Base-by-base conservation (phyloP, 1,284 basidiomycete genomes). In the Ustilago sp. region DNA sequence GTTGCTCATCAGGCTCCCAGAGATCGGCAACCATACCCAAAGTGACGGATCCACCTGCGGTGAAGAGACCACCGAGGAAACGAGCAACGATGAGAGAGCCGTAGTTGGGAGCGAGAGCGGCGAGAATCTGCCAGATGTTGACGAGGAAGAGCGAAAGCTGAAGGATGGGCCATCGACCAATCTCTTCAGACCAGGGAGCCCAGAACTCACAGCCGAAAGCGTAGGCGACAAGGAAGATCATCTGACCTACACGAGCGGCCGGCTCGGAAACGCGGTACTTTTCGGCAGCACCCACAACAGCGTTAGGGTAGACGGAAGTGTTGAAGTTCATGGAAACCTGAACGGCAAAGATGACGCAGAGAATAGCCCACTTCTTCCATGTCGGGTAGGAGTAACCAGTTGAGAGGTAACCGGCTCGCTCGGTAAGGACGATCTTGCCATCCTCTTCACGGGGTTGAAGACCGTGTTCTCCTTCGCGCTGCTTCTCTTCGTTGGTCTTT, bases 21-120 rank as follows among this genome's bases (percentile, higher is more conserved):
- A 87, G 50, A 50, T 87, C 86, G n/a, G 86, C 86, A 17, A 85
- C 86, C 83, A 88, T 87, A 34, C 87, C 87, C 1, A 88, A 78
- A 2, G 87, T 88, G 41, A 88, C 87, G 28, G 85, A 87, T 8
- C 87, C 87, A 28, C 87, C 83, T 4, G 86, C 86, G 5, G 83
- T 83, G 52, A 60, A 84, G n/a, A 87, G 72, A 77, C 86, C 86
- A 43, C 85, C 86, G 19, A 87, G 70, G 58, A 81, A 80, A 39
- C 86, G 75, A 12, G 80, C 82, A n/a, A 83, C 82, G 35, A 86
- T 74, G 35, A 87, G 54, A 17, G 81, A 78, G 23, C 64, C 79
- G 43, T 80, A 86, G 68, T 85, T 86, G 32, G 84, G 84, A 11
- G 86, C 79, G 2, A 86, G 66, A 8, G 77, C 83, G 15, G 73